phyloP scores from a whole-genome alignment of 2,329 filamentous ascomycete species.

The Colletotrichum melonis region DNA sequence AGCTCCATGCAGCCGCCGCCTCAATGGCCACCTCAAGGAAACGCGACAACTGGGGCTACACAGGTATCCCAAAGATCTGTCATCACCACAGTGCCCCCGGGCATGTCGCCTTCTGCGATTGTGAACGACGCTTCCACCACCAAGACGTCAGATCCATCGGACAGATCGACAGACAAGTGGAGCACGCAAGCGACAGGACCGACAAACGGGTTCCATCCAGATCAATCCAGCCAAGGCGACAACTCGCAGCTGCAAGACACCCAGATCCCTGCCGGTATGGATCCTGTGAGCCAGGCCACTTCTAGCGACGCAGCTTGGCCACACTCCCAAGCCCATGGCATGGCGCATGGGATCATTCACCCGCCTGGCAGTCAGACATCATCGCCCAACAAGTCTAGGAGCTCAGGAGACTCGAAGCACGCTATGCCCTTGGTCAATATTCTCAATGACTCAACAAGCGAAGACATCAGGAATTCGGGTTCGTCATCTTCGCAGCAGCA shows the following conservation, averaged over 20 bases:
- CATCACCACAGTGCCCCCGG: conserved; percentile 67
- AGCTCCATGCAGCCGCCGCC: conserved; percentile 62
- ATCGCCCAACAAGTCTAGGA: conserved; percentile 44
- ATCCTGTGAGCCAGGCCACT: conserved; percentile 54
- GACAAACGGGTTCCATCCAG: conserved; percentile 73
- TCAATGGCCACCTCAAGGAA: conserved; percentile 45
- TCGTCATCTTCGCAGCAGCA: conserved; percentile 42
- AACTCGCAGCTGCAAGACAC: conserved; percentile 66
- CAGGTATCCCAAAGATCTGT: conserved; percentile 74
- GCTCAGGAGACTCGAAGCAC: conserved; percentile 47
- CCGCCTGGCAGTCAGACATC: conserved; percentile 51
- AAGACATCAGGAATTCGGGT: conserved; percentile 44
- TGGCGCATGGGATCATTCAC: conserved; percentile 52
- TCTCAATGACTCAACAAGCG: conserved; percentile 52
- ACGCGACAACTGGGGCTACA: conserved; percentile 59
- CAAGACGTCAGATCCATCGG: conserved; percentile 83
- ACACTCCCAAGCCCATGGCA: conserved; percentile 67
- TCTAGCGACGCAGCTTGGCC: conserved; percentile 66
- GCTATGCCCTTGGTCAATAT: conserved; percentile 50
- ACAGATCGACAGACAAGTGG: conserved; percentile 70
- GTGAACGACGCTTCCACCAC: conserved; percentile 93
- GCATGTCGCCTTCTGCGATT: conserved; percentile 67
- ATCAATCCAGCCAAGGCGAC: conserved; percentile 50
- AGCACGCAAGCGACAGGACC: conserved; percentile 71
- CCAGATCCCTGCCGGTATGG: conserved; percentile 48